These are phyloP conservation scores for Aspergillus carbonarius DNA, from an alignment of 2,329 filamentous ascomycete species.

Conservation along the genomic window DNA sequence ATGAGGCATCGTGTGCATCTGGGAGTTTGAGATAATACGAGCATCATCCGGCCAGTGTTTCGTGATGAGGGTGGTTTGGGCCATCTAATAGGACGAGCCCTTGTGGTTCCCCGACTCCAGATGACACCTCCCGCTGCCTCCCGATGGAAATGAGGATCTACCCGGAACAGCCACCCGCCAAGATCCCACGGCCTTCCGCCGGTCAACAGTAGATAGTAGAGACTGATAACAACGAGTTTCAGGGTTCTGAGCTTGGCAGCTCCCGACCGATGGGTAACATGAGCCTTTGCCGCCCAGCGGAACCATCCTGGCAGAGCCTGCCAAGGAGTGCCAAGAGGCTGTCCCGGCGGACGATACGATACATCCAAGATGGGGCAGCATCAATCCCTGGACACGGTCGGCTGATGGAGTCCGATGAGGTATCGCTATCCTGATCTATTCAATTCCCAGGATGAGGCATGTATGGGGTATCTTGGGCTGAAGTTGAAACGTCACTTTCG, in stretches of 20 bases:
- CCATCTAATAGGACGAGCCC: neutral
- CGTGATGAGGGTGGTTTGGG: neutral
- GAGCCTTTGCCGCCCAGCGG: constrained; percentile 7
- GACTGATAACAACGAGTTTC: neutral
- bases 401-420: constrained; percentile 3
- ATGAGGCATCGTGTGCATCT: neutral
- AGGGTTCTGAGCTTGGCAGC: constrained; percentile 5
- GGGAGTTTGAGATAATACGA: neutral
- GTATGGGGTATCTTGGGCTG: neutral
- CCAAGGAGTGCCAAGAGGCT: constrained; percentile 14
- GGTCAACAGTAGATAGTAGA: neutral
- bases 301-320: neutral
- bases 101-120: neutral
- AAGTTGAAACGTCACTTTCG: constrained; percentile 10
- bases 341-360: constrained; percentile 10
- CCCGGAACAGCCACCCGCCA: neutral
- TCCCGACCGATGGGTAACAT: constrained; percentile 10
- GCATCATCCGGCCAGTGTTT: neutral
- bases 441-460: neutral
- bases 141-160: neutral
- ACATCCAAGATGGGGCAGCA: constrained; percentile 10
- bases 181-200: neutral
- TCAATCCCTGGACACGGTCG: constrained; percentile 2
- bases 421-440: neutral
- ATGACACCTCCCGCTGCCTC: neutral